These are phyloP conservation scores for Aspergillus latus DNA, from an alignment of 2,329 filamentous ascomycete genomes.

Conservation along the genomic window DNA sequence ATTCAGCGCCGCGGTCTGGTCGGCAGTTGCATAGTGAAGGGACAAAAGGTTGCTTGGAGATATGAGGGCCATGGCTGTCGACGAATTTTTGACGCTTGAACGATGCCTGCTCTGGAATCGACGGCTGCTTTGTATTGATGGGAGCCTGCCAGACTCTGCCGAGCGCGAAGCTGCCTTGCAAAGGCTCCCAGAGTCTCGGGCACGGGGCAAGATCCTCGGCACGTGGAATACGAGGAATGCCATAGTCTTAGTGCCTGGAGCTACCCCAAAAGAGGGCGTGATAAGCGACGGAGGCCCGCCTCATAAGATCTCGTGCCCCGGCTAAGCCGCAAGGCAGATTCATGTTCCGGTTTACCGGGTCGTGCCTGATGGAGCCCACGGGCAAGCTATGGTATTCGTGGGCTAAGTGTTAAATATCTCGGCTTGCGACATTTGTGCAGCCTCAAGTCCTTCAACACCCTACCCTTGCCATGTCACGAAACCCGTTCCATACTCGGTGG, in stretches of 20 bases:
- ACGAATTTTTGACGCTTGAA: neutral
- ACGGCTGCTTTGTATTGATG: neutral
- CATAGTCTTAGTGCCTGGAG: neutral
- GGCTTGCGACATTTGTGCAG: too few relatives aligned
- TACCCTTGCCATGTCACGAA: neutral
- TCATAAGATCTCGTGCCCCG: neutral
- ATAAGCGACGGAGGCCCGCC: neutral
- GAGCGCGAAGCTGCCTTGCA: neutral
- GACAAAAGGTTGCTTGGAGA: conserved; percentile 1
- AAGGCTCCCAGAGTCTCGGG: neutral
- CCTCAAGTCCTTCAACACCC: too few relatives aligned
- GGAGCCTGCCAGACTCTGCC: neutral
- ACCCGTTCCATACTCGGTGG: neutral
- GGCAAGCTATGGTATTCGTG: too few relatives aligned
- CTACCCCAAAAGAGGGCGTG: neutral
- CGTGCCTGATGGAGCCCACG: too few relatives aligned
- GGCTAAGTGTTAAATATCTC: too few relatives aligned
- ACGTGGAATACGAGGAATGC: neutral
- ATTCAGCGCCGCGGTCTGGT: neutral
- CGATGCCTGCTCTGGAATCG: too few relatives aligned
- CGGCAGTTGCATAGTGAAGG: neutral
- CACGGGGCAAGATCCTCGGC: neutral
- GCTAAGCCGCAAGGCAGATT: neutral
- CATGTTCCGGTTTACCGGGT: too few relatives aligned
- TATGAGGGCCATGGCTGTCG: neutral